Evolutionary conservation across 2,329 filamentous ascomycete species (phyloP).

Genomic region (Pseudogymnoascus sp.): DNA sequence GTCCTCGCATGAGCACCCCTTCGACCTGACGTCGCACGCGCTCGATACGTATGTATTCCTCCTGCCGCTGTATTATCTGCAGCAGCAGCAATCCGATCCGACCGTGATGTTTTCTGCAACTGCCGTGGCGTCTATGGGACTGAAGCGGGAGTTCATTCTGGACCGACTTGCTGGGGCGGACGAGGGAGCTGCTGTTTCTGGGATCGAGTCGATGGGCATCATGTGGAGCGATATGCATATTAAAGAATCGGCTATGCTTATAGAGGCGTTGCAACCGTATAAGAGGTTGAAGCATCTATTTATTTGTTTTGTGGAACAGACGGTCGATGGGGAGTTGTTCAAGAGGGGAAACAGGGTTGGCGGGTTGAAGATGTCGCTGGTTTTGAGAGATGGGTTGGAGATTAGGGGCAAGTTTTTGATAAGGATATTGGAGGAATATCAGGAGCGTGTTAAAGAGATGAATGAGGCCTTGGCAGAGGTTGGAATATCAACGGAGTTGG

Average conservation of each 20-base stretch:
- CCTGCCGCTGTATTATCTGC: not conserved
- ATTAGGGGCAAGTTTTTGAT: not conserved
- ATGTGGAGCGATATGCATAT: slow-evolving; percentile 3
- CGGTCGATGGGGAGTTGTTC: not conserved
- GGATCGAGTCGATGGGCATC: not conserved
- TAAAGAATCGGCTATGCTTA: not conserved
- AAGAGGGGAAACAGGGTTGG: not conserved
- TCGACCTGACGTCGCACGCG: not conserved
- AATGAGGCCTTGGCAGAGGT: not conserved
- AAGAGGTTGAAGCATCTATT: not conserved
- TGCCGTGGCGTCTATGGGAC: not conserved
- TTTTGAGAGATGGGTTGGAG: not conserved
- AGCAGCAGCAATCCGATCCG: not conserved
- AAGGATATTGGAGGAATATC: not conserved
- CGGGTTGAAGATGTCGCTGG: not conserved
- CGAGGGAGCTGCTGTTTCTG: not conserved
- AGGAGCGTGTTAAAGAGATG: not conserved
- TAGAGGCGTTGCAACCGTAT: not conserved
- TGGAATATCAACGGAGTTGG: not conserved
- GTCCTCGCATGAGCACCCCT: not conserved
- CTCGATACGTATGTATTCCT: not conserved
- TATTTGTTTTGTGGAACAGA: not conserved
- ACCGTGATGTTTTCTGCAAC: not conserved
- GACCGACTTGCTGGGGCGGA: not conserved
- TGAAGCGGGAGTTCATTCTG: not conserved